Base-by-base conservation (phyloP, 2,329 filamentous ascomycete genomes). In the Penicillium sp. region DNA sequence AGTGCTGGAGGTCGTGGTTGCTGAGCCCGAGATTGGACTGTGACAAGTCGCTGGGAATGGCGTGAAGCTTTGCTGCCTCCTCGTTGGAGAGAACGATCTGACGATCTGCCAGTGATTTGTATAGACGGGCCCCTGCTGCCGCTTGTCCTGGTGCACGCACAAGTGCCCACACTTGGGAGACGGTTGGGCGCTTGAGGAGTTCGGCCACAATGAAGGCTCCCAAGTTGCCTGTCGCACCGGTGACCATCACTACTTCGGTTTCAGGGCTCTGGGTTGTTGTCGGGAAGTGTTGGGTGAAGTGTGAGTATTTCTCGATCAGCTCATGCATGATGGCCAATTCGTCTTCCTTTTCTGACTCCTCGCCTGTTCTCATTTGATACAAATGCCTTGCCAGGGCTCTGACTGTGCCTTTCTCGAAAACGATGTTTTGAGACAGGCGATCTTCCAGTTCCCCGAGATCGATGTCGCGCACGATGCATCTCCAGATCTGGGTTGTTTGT, bases 191-290 rank as follows among this genome's bases (percentile, higher is more conserved):
- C 5, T 71, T 64, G 2, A 70, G 59, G 7, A 85, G 69, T 10
- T 77, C 67, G 14, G 77, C 67, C 2, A 86, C 75, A 3, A 87
- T 73, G 57, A 87, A 84, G 0, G 83, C 77, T 0, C 87, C 87
- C 0, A 89, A 74, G 4, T 85, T 86, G 1, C 87, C 87, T 0
- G 87, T 89, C 0, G 81, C 81, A 1, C 87, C 87, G 0, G 86
- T 89, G 2, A 89, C 67, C 1, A 85, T 69, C 67, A 58, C 59
- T 67, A 70, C 8, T 48, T 60, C 55, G 22, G 51, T 50, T 21
- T 53, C 44, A 29, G 57, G 50, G 11, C 53, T 41, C 16, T 81
- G 63, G 1, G 69, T 7, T 5, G 55, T 49, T 9, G 54, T 55
- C 0, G 70, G 61, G 24, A 60, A 57, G 31, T 72, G 69, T 24